phyloP scores from a whole-genome alignment of 192 early-diverging fungal species.

The Umbelopsis ramanniana region DNA sequence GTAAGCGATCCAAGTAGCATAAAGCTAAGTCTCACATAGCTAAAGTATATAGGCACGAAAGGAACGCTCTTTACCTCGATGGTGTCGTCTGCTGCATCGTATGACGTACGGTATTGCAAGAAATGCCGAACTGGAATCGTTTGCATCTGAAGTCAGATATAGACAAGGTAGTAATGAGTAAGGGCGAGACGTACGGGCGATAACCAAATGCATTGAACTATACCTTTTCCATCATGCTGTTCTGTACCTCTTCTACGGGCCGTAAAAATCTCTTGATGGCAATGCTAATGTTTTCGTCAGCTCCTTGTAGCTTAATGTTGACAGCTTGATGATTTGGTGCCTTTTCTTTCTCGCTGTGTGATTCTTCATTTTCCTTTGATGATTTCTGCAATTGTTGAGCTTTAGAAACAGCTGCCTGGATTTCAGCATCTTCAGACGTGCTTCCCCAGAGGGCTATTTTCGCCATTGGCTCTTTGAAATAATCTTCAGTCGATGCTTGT shows the following conservation, averaged over 20 bases:
- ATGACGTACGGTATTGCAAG: slow-evolving; percentile 6
- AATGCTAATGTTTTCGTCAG: slow-evolving; percentile 1
- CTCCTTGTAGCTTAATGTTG: slow-evolving; percentile 23
- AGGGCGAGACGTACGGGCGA: not conserved
- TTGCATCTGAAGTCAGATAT: slow-evolving; percentile 18
- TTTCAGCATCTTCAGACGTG: not conserved
- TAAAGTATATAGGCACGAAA: too few relatives aligned
- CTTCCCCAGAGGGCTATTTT: slow-evolving; percentile 31
- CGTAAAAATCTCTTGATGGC: slow-evolving; percentile 8
- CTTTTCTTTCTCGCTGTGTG: not conserved
- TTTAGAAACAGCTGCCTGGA: not conserved
- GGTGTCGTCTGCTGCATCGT: slow-evolving; percentile 2
- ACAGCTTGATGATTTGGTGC: slow-evolving; percentile 20
- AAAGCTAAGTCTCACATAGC: not conserved
- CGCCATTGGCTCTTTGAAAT: slow-evolving; percentile 26
- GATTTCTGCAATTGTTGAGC: not conserved
- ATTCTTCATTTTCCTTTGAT: not conserved
- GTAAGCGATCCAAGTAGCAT: not conserved
- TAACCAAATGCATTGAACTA: not conserved
- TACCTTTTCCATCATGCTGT: slow-evolving; percentile 35
- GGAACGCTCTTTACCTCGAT: too few relatives aligned
- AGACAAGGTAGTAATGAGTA: not conserved
- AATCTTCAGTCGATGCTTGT: not conserved
- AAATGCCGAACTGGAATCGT: slow-evolving; percentile 20
- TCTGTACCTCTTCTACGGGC: slow-evolving; percentile 8